Conservation (phyloP, 495 filamentous ascomycete genomes). For the Penicillium malachiteum region DNA sequence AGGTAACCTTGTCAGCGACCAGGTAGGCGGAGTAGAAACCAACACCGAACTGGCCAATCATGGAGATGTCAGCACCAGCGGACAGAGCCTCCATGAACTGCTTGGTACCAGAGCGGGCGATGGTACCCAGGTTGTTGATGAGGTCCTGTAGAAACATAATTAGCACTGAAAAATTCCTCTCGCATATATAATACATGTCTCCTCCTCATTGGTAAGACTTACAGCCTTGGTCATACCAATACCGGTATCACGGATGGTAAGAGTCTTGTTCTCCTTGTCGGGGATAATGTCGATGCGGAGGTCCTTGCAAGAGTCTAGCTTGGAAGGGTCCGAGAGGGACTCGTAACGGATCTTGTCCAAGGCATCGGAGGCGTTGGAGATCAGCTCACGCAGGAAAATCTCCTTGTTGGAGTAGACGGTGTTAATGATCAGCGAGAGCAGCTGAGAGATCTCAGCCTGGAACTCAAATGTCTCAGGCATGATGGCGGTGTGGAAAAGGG, state of each 20-base stretch:
- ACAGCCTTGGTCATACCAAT: constrained; percentile 99
- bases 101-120: constrained; percentile 98
- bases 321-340: constrained; percentile 91
- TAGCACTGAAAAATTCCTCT: background rate
- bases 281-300: constrained; percentile 98
- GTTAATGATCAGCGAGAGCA: constrained; percentile 99
- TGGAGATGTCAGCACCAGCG: constrained; percentile 98
- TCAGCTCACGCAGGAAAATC: constrained; percentile 97
- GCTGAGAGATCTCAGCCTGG: constrained; percentile 99
- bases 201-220: constrained; percentile 48
- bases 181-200: background rate
- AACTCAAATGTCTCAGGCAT: constrained; percentile 99
- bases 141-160: constrained; percentile 63
- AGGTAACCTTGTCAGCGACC: constrained; percentile 92
- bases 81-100: constrained; percentile 99
- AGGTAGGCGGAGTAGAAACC: constrained; percentile 99
- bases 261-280: constrained; percentile 92
- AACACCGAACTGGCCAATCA: constrained; percentile 99
- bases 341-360: constrained; percentile 99
- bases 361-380: constrained; percentile 97
- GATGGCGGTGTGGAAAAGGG: constrained; percentile 40
- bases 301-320: constrained; percentile 95
- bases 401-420: constrained; percentile 99
- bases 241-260: constrained; percentile 95
- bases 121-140: constrained; percentile 99